Evolutionary conservation across 2,329 filamentous ascomycete genomes (phyloP).

Genomic region (Hymenoscyphus fraxineus): DNA sequence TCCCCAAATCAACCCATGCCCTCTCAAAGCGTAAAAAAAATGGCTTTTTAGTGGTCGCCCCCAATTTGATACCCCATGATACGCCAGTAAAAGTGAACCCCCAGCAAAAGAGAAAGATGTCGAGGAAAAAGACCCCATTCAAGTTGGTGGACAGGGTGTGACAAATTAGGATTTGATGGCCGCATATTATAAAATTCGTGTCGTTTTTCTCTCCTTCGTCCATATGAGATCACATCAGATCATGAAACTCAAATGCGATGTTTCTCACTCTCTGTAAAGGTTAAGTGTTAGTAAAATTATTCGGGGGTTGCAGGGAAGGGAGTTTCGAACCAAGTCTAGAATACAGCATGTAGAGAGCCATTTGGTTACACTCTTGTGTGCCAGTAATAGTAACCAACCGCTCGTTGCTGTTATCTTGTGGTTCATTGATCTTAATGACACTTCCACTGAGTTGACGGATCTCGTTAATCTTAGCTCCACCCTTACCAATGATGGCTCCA

Average conservation of each 20-base stretch:
- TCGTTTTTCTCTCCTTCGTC: not conserved
- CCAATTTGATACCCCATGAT: not conserved
- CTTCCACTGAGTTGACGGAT: constrained; percentile 95
- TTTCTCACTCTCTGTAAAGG: constrained; percentile 65
- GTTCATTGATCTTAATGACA: constrained; percentile 99
- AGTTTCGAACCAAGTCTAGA: constrained; percentile 76
- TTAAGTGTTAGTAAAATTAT: constrained; percentile 10
- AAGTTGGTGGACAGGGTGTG: not conserved
- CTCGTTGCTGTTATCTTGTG: constrained; percentile 98
- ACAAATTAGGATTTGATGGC: constrained; percentile 5
- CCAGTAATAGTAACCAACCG: constrained; percentile 95
- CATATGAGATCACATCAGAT: constrained; percentile 32
- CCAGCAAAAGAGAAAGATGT: not conserved
- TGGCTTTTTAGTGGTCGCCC: not conserved
- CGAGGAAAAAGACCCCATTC: not conserved
- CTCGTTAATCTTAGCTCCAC: constrained; percentile 98
- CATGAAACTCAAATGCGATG: constrained; percentile 47
- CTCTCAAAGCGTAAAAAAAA: no score
- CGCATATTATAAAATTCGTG: not conserved
- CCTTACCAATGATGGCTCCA: constrained; percentile 97
- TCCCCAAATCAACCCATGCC: no score
- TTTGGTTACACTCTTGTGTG: constrained; percentile 97
- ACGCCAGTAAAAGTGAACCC: not conserved
- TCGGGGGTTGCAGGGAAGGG: not conserved
- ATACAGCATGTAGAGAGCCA: constrained; percentile 99